phyloP scores from a whole-genome alignment of 306 rosid species.

The Alnus glutinosa region DNA sequence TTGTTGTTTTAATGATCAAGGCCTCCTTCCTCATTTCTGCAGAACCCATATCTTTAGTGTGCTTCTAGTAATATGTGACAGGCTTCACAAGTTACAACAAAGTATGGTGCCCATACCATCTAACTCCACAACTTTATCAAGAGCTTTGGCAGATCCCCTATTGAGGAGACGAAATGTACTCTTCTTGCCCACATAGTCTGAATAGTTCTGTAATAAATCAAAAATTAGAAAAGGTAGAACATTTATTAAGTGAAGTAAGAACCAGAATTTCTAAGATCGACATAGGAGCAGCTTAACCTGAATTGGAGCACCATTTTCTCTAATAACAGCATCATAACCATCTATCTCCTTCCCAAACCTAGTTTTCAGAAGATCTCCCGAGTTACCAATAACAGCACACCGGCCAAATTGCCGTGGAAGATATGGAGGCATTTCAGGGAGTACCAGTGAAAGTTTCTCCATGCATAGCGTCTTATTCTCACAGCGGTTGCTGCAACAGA shows the following conservation, averaged over 20 bases:
- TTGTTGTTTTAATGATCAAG: slow-evolving; percentile 85
- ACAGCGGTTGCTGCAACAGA: slow-evolving; percentile 72
- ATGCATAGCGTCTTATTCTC: slow-evolving; percentile 70
- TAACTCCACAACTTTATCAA: slow-evolving; percentile 87
- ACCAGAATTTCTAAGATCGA: slow-evolving; percentile 11
- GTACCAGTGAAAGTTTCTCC: slow-evolving; percentile 92
- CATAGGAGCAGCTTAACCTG: slow-evolving; percentile 49
- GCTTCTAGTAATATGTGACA: slow-evolving; percentile 23
- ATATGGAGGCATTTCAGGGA: slow-evolving; percentile 88
- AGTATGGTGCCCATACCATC: slow-evolving; percentile 61
- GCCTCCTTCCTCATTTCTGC: slow-evolving; percentile 91
- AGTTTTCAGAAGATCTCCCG: slow-evolving; percentile 93
- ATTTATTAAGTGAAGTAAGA: slow-evolving; percentile 14
- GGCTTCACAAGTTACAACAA: slow-evolving; percentile 17
- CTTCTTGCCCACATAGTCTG: slow-evolving; percentile 78
- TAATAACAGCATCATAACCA: slow-evolving; percentile 73
- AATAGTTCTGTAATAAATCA: slow-evolving; percentile 64
- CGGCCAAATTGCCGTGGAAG: slow-evolving; percentile 79
- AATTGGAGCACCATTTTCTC: slow-evolving; percentile 97
- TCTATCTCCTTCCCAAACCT: slow-evolving; percentile 92
- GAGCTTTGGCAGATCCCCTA: slow-evolving; percentile 96
- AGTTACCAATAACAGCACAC: slow-evolving; percentile 98
- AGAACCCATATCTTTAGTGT: slow-evolving; percentile 35
- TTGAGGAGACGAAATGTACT: slow-evolving; percentile 95
- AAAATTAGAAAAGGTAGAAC: slow-evolving; percentile 20